Evolutionary conservation across 1,139 yeast genomes (phyloP).

Genomic region (Sugiyamaella xylanicola): DNA sequence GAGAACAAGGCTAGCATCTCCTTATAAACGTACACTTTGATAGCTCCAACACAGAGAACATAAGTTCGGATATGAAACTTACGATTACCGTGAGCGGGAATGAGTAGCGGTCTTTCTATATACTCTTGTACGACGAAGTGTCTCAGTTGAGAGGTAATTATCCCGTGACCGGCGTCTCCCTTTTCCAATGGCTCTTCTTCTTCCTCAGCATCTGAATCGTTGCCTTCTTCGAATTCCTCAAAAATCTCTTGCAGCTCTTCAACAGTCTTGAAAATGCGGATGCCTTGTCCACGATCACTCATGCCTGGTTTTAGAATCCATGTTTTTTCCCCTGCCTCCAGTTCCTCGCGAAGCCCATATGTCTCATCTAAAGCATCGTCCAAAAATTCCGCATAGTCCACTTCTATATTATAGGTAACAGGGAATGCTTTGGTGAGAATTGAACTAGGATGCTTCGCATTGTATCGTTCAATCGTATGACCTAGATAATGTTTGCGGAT

Average conservation of each 20-base stretch:
- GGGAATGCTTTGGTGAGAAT: constrained; percentile 65
- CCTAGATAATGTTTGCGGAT: constrained; percentile 88
- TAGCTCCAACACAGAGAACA: constrained; percentile 73
- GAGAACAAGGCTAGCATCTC: constrained; percentile 84
- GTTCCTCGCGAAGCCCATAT: constrained; percentile 79
- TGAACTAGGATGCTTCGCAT: constrained; percentile 73
- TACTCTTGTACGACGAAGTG: constrained; percentile 90
- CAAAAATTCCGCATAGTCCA: constrained; percentile 94
- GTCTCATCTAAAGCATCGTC: constrained; percentile 93
- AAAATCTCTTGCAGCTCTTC: constrained; percentile 81
- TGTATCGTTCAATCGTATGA: constrained; percentile 72
- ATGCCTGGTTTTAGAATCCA: constrained; percentile 95
- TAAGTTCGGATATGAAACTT: constrained; percentile 90
- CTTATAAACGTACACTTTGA: constrained; percentile 75
- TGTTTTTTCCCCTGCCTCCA: constrained; percentile 61
- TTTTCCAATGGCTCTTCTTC: constrained; percentile 37
- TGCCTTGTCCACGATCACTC: constrained; percentile 98
- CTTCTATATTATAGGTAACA: constrained; percentile 74
- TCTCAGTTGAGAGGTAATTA: constrained; percentile 82
- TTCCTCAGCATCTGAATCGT: constrained; percentile 52
- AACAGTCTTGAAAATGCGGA: constrained; percentile 73
- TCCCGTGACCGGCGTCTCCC: constrained; percentile 49
- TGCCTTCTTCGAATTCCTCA: constrained; percentile 78
- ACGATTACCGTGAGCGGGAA: constrained; percentile 60
- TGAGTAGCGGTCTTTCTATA: constrained; percentile 63